phyloP scores from a whole-genome alignment of 2,329 filamentous ascomycete species.

The Blumeria graminis region DNA sequence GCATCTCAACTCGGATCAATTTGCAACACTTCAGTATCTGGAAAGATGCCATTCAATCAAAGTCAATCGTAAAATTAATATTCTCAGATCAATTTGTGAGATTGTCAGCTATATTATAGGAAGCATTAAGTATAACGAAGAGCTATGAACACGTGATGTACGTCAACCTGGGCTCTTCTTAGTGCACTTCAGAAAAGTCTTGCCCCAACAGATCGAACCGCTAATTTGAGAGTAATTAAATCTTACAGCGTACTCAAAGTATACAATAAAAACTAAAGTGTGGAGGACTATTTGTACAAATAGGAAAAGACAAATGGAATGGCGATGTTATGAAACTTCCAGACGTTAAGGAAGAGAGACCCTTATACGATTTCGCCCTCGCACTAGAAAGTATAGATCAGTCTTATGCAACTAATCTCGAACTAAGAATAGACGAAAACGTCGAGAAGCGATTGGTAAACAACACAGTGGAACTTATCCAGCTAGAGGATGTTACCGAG shows the following conservation, averaged over 20 bases:
- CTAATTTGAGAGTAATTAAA: not conserved
- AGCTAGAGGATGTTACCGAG: not conserved
- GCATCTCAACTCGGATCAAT: not conserved
- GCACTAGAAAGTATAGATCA: not conserved
- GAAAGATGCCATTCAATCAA: not conserved
- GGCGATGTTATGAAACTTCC: not conserved
- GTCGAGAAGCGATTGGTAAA: not conserved
- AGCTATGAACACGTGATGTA: not conserved
- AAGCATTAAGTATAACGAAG: not conserved
- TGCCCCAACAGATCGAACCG: not conserved
- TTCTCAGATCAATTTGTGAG: not conserved
- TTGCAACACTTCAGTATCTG: not conserved
- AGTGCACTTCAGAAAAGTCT: not conserved
- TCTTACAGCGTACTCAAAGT: not conserved
- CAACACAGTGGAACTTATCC: not conserved
- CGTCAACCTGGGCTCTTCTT: not conserved
- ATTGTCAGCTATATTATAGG: constrained; percentile 1
- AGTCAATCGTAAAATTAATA: not conserved
- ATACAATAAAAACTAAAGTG: not conserved
- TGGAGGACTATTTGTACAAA: not conserved
- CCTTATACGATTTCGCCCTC: not conserved
- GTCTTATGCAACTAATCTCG: not conserved
- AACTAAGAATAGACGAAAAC: not conserved
- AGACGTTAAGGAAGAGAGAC: not conserved
- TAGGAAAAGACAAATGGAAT: not conserved